Base-by-base conservation (phyloP, 306 rosid species). In the Inga oerstediana region DNA sequence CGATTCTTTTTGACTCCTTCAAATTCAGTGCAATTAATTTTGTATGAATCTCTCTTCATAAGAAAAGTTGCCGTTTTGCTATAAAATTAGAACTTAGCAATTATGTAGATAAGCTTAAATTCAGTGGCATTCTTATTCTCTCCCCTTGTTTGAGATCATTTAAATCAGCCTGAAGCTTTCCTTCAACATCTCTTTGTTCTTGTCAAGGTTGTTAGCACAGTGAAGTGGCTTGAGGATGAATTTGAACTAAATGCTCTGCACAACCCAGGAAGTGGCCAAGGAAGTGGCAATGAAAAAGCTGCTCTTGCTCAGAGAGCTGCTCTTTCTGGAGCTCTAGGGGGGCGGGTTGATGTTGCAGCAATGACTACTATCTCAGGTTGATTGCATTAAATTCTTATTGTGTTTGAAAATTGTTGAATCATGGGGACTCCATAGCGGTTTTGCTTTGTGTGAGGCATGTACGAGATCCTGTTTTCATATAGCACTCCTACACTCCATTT, bases 191-290 rank as follows among this genome's bases (percentile, higher is more conserved):
- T 71, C 72, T 79, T 66, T 79, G 43, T 82, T 80, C 77, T 87
- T 85, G 32, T 64, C 49, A 80, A 96, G 99, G 98, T 96, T 87
- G 99, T 94, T 82, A 96, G 99, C 88, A 92, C 98, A 2, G 99
- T 96, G 76, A 96, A 96, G 88, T 96, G 99, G 99, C 98, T 96
- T 44, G 99, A 96, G 91, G 99, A 96, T 77, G 99, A 96, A 87
- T 84, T 96, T 86, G 99, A 96, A 83, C 90, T 96, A 86, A 93
- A 94, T 89, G 99, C 99, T 76, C 97, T 96, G 79, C 98, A 93
- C 93, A 93, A 92, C 77, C 98, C 99, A 15, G 96, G 95, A 19
- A 94, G 91, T 86, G 93, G 99, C 77, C 98, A 98, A 15, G 96
- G 95, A 17, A 94, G 91, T 87, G 94, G 99, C 79, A 94, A 92